Base-by-base conservation (phyloP, 306 rosid genomes). In the Adenanthera pavonina region DNA sequence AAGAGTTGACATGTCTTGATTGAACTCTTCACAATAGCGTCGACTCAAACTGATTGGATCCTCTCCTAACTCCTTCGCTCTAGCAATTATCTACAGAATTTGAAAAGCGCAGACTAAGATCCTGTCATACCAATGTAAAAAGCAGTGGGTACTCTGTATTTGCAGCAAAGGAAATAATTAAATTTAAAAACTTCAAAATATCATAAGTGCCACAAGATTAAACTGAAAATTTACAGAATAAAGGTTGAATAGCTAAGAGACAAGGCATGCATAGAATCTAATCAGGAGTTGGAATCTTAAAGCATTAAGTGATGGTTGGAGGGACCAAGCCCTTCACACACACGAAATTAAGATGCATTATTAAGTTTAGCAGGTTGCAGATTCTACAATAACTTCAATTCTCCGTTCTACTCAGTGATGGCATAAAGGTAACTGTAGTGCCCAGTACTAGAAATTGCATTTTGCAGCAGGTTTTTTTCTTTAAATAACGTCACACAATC, bases 61-160 rank as follows among this genome's bases (percentile, higher is more conserved):
- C 87, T 93, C 94, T 62, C 98, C 94, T 85, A 95, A 71, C 80
- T 95, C 90, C 25, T 91, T 95, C 65, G 97, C 94, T 88, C 98
- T 86, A 81, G 90, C 86, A 83, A 95, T 95, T 85, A 95, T 95
- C 97, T 95, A 95, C 97, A 93, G 83, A 92, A 95, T 89, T 95
- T 76, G 91, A 91, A 95, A 95, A 92, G 82, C 83, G 93, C 94
- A 89, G 94, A 89, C 93, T 93, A 86, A 95, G 97, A 91, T 91
- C 99, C 97, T 93, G 97, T 89, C 90, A 92, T 88, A 83, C 78
- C 93, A 95, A 88, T 88, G 76, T 86, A 87, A 84, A 61, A 88
- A 81, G 77, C 70, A 87, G 91, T 88, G 81, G 92, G 89, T 83
- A 89, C 76, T 86, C 80, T 77, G 83, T 73, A 78, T 77, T 82